A percentile compares a stretch with the other conserved stretches of the same genome.
These are phyloP conservation scores for Trichoderma sp. DNA, from an alignment of 2,329 filamentous ascomycete species.

Conservation along the genomic window DNA sequence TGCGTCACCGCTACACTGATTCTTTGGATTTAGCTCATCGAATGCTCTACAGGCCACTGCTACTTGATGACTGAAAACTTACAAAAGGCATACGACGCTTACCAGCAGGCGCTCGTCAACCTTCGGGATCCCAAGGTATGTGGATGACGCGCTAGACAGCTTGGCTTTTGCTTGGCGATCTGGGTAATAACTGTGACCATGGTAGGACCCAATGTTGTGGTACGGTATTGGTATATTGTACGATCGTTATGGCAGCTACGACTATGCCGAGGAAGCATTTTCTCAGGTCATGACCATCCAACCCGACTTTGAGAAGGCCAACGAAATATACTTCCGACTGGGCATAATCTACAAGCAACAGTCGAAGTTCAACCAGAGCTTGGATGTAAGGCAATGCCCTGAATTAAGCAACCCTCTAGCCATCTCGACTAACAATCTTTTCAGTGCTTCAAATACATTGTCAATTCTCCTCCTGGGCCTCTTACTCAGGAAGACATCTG, in stretches of 20 bases:
- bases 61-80: conserved; percentile 98
- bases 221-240: conserved; percentile 98
- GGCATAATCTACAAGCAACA: conserved; percentile 99
- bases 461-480: conserved; percentile 85
- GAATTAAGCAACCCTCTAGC: not conserved
- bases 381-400: conserved; percentile 65
- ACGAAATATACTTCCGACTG: conserved; percentile 96
- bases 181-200: conserved; percentile 17
- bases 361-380: conserved; percentile 84
- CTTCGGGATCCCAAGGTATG: conserved; percentile 85
- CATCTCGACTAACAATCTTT: not conserved
- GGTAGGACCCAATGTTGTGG: conserved; percentile 91
- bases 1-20: conserved; percentile 26
- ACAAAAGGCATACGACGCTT: conserved; percentile 94
- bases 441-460: conserved; percentile 98
- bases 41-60: conserved; percentile 71
- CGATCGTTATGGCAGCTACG: conserved; percentile 90
- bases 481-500: conserved; percentile 97
- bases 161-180: not conserved
- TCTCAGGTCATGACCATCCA: conserved; percentile 99
- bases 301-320: conserved; percentile 95
- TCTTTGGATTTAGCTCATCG: conserved; percentile 22
- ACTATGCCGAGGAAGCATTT: conserved; percentile 97
- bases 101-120: conserved; percentile 93
- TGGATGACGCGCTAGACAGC: not conserved